Percentiles rank a stretch among this genome's conserved stretches.
Evolutionary conservation across 192 early-diverging fungal genomes (phyloP).

Genomic region (Coemansia sp.): DNA sequence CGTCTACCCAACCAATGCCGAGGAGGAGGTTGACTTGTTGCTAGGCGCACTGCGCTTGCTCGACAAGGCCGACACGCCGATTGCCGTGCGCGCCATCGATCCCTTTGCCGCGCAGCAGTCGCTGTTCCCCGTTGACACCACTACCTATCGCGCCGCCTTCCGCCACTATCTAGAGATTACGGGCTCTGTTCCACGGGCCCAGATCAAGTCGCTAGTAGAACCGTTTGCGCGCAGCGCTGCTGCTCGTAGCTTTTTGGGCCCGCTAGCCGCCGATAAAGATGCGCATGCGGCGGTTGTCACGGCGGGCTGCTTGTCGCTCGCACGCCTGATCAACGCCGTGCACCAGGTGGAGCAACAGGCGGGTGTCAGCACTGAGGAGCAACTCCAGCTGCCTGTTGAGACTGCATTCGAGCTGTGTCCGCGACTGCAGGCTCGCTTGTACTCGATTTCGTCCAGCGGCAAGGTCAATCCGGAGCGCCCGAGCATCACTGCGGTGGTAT

Average conservation of each 20-base stretch:
- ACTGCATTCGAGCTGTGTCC: constrained; percentile 82
- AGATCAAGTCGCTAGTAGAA: constrained; percentile 63
- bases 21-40: constrained; percentile 70
- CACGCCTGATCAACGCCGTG: constrained; percentile 76
- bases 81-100: constrained; percentile 75
- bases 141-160: constrained; percentile 84
- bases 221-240: constrained; percentile 64
- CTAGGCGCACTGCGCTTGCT: constrained; percentile 66
- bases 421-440: constrained; percentile 88
- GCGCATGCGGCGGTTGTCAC: constrained; percentile 64
- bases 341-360: constrained; percentile 49
- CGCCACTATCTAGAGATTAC: constrained; percentile 92
- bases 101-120: constrained; percentile 73
- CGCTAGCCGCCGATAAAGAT: constrained; percentile 71
- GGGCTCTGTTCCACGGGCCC: constrained; percentile 69
- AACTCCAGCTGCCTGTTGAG: constrained; percentile 74
- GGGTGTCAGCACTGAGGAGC: constrained; percentile 25
- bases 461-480: constrained; percentile 76
- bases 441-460: constrained; percentile 95
- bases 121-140: constrained; percentile 88
- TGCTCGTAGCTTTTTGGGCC: constrained; percentile 57
- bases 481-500: constrained; percentile 86
- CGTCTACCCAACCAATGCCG: constrained; percentile 88
- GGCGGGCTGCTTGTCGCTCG: constrained; percentile 71
- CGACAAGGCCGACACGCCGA: constrained; percentile 69